phyloP scores from a whole-genome alignment of 2,329 filamentous ascomycete species.

The Sporothrix variecibatus region DNA sequence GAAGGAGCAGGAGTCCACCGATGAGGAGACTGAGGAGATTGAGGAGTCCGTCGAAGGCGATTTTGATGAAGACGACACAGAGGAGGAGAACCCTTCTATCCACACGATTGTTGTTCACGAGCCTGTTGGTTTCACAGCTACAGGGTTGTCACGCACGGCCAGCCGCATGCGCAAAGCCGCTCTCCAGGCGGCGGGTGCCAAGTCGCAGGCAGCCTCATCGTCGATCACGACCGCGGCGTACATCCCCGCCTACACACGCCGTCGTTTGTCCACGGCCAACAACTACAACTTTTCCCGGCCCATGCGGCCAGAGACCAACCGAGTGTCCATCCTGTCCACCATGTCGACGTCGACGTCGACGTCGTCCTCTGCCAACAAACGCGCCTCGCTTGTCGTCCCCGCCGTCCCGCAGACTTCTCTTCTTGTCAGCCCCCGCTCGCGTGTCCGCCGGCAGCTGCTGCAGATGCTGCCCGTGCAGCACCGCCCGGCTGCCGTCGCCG shows the following conservation, averaged over 20 bases:
- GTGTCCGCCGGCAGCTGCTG: slow-evolving; percentile 22
- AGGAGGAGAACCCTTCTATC: not conserved
- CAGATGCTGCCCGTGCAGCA: slow-evolving; percentile 22
- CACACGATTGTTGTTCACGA: slow-evolving; percentile 24
- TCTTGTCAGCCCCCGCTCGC: slow-evolving; percentile 3
- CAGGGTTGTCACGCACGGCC: slow-evolving; percentile 19
- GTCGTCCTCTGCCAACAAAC: not conserved
- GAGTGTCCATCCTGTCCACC: slow-evolving; percentile 2
- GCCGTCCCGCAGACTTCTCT: not conserved
- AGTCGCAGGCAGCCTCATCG: not conserved
- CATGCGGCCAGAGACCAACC: not conserved
- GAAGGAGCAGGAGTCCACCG: not conserved
- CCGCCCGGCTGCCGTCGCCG: not conserved
- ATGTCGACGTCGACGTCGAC: not conserved
- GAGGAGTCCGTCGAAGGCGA: not conserved
- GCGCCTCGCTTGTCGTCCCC: not conserved
- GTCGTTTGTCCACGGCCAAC: not conserved
- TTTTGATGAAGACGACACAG: not conserved
- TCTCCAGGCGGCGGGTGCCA: not conserved
- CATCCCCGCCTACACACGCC: not conserved
- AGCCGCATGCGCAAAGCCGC: slow-evolving; percentile 23
- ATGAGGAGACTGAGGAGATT: not conserved
- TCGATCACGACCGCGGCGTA: not conserved
- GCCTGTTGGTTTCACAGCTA: not conserved
- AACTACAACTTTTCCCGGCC: slow-evolving; percentile 28